These are phyloP conservation scores for Solanum rostratum DNA, from an alignment of 257 asterid species.

Conservation along the genomic window DNA sequence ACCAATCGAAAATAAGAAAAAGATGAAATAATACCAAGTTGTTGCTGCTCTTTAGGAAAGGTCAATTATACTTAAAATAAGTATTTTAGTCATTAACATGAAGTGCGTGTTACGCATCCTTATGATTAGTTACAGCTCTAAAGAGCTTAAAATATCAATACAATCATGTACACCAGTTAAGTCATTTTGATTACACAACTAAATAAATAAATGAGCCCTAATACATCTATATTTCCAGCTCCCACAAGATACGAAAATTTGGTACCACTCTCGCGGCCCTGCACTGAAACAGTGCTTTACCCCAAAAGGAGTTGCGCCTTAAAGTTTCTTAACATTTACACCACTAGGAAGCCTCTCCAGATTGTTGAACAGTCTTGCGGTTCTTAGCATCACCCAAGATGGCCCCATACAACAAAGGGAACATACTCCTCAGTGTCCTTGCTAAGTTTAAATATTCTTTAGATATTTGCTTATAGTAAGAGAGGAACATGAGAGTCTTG, in stretches of 20 bases:
- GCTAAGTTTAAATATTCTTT: not conserved
- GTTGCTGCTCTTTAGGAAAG: not conserved
- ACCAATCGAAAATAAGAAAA: not conserved
- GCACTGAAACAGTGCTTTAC: too few relatives aligned
- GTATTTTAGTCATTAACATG: not conserved
- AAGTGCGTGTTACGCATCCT: not conserved
- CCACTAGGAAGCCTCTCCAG: not conserved
- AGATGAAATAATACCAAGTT: not conserved
- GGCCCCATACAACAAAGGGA: not conserved
- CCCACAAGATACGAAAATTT: not conserved
- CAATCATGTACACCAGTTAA: not conserved
- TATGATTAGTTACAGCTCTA: not conserved
- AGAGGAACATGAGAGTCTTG: not conserved
- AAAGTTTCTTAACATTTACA: not conserved
- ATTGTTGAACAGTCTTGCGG: not conserved
- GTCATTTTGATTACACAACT: not conserved
- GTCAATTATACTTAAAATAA: not conserved
- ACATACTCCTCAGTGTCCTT: not conserved
- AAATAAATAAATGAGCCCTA: not conserved
- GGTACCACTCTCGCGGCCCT: too few relatives aligned
- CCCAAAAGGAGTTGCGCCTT: not conserved
- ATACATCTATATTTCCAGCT: not conserved
- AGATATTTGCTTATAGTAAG: not conserved
- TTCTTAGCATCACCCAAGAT: not conserved
- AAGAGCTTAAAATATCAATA: not conserved